Evolutionary conservation across 2,329 filamentous ascomycete genomes (phyloP).

Genomic region (Piedraia hortae): DNA sequence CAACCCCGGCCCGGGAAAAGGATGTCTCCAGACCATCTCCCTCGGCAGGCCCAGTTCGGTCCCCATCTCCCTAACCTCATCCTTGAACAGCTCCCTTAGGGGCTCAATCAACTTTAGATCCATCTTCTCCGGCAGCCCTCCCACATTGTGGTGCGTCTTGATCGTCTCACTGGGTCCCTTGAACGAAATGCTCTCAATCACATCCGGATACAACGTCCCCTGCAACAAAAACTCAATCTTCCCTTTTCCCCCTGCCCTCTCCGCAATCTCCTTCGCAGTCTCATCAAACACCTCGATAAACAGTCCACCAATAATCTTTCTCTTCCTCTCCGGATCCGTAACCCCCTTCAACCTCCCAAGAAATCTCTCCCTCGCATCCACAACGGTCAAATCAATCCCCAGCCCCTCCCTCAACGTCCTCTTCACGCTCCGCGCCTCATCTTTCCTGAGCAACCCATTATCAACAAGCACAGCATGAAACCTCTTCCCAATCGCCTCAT

Average conservation of each 20-base stretch:
- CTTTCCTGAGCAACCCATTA: conserved; percentile 60
- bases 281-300: conserved; percentile 67
- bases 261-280: conserved; percentile 48
- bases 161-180: conserved; percentile 44
- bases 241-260: conserved; percentile 40
- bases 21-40: conserved; percentile 52
- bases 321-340: conserved; percentile 53
- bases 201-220: conserved; percentile 55
- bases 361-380: conserved; percentile 55
- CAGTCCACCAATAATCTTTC: conserved; percentile 65
- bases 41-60: conserved; percentile 41
- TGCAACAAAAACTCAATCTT: conserved; percentile 71
- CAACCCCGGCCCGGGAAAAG: conserved; percentile 50
- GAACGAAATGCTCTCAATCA: conserved; percentile 45
- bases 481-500: conserved; percentile 58
- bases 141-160: conserved; percentile 50
- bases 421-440: conserved; percentile 63
- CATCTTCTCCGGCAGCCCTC: conserved; percentile 35
- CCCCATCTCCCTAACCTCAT: conserved; percentile 47
- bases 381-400: conserved; percentile 70
- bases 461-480: conserved; percentile 71
- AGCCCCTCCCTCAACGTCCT: conserved; percentile 51
- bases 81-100: conserved; percentile 56
- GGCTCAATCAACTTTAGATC: conserved; percentile 50
- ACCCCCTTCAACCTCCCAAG: conserved; percentile 50